A percentile compares a stretch with the other conserved stretches of the same genome.
Evolutionary conservation across 805 yeast genomes (phyloP).

Genomic region (Hanseniaspora taiwanica): DNA sequence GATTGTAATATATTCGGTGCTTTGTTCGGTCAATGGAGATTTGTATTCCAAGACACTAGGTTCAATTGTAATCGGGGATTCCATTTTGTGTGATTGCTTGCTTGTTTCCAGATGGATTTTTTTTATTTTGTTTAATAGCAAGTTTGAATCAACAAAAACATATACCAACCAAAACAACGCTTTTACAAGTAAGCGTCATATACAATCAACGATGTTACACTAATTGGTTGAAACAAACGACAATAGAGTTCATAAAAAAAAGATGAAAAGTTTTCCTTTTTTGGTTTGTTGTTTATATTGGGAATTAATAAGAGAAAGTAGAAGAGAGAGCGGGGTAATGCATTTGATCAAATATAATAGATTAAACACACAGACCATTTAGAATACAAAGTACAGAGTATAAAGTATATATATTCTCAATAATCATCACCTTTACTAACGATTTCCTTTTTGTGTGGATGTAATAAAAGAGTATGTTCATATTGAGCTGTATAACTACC

Average conservation of each 20-base stretch:
- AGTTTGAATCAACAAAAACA: too few species aligned
- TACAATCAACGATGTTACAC: too few species aligned
- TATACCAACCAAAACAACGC: too few species aligned
- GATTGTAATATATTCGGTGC: constrained; percentile 42
- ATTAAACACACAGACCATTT: too few species aligned
- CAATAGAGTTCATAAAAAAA: too few species aligned
- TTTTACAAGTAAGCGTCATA: too few species aligned
- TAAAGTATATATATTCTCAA: constrained; percentile 19
- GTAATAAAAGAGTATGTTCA: constrained; percentile 86
- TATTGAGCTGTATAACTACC: constrained; percentile 93
- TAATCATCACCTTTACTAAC: constrained; percentile 93
- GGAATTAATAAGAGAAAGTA: background rate
- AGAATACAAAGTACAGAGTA: too few species aligned
- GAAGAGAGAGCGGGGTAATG: background rate
- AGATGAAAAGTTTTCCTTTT: too few species aligned
- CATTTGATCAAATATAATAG: background rate
- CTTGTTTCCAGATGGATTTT: background rate
- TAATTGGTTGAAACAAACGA: too few species aligned
- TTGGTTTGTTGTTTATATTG: too few species aligned
- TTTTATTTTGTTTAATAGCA: background rate
- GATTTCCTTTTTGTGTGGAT: constrained; percentile 87
- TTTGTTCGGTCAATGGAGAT: constrained; percentile 65
- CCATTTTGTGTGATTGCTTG: background rate
- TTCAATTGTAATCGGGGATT: constrained; percentile 45
- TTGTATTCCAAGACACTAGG: constrained; percentile 65